Percentiles rank a stretch among this genome's conserved stretches.
Conservation (phyloP, 176 grass and related monocot genomes). For the Bonia amplexicaulis region DNA sequence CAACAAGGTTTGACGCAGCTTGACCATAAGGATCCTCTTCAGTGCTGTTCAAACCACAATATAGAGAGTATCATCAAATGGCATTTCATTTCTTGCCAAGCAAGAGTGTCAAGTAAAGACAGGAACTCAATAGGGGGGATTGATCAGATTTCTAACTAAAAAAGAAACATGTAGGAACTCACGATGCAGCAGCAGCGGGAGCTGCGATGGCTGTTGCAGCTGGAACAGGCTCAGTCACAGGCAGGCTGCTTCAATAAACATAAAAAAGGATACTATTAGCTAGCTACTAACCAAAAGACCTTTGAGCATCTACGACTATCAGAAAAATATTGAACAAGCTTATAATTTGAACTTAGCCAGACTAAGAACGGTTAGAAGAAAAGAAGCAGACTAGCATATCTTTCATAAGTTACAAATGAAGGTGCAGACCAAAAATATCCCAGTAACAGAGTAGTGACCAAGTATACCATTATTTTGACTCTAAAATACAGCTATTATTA, state of each 20-base stretch:
- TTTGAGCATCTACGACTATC: neutral
- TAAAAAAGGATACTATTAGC: neutral
- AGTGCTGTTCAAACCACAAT: constrained; percentile 20
- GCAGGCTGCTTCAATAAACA: constrained; percentile 17
- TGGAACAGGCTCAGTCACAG: constrained; percentile 22
- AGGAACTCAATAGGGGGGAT: neutral
- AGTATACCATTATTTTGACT: neutral
- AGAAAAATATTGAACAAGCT: neutral
- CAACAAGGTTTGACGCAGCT: constrained; percentile 54
- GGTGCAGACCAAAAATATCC: neutral
- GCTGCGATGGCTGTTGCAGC: constrained; percentile 3
- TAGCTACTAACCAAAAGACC: neutral
- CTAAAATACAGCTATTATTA: neutral
- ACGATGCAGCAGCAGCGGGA: constrained; percentile 26
- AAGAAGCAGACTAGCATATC: neutral
- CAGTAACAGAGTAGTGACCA: neutral
- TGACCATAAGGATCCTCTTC: constrained; percentile 43
- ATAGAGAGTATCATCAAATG: neutral
- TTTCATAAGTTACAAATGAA: neutral
- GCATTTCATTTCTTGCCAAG: neutral
- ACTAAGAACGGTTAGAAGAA: neutral
- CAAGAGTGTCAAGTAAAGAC: neutral
- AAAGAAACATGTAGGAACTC: constrained; percentile 8
- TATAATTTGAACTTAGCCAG: neutral
- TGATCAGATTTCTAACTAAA: neutral